Evolutionary conservation across 1,284 basidiomycete species (phyloP).

Genomic region (Somion occarium): DNA sequence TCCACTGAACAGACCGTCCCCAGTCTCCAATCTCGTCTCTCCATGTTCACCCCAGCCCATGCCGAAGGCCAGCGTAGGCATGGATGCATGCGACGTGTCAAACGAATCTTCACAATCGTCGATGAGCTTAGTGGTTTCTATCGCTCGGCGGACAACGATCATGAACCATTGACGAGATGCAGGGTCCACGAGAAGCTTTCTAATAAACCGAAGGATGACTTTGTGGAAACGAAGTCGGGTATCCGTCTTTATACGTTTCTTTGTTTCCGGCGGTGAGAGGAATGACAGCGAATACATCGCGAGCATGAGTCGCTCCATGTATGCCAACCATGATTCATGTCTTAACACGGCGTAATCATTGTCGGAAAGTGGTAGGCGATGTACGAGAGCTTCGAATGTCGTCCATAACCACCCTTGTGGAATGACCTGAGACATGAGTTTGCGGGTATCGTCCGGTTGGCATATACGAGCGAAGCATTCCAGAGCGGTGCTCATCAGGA

Average conservation of each 20-base stretch:
- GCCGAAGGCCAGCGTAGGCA: slow-evolving; percentile 61
- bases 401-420: slow-evolving; percentile 53
- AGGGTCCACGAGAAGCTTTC: slow-evolving; percentile 48
- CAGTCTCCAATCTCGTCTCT: slow-evolving; percentile 58
- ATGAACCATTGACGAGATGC: slow-evolving; percentile 53
- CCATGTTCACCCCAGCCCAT: slow-evolving; percentile 75
- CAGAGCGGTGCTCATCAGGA: slow-evolving; percentile 69
- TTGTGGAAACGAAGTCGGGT: slow-evolving; percentile 54
- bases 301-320: slow-evolving; percentile 77
- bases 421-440: slow-evolving; percentile 60
- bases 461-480: slow-evolving; percentile 80
- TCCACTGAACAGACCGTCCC: slow-evolving; percentile 73
- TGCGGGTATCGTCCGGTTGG: slow-evolving; percentile 77
- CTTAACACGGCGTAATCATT: slow-evolving; percentile 66
- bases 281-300: slow-evolving; percentile 86
- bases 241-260: slow-evolving; percentile 62
- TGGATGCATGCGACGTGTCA: slow-evolving; percentile 52
- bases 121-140: slow-evolving; percentile 82
- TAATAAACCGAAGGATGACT: slow-evolving; percentile 62
- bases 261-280: slow-evolving; percentile 71
- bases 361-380: slow-evolving; percentile 77
- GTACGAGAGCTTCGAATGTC: slow-evolving; percentile 69
- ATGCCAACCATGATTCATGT: slow-evolving; percentile 64
- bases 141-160: slow-evolving; percentile 67
- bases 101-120: slow-evolving; percentile 77